Evolutionary conservation across 495 filamentous ascomycete genomes (phyloP), one percentile per base, ranked within the genome.

Genomic region (Cairneyella variabilis): DNA sequence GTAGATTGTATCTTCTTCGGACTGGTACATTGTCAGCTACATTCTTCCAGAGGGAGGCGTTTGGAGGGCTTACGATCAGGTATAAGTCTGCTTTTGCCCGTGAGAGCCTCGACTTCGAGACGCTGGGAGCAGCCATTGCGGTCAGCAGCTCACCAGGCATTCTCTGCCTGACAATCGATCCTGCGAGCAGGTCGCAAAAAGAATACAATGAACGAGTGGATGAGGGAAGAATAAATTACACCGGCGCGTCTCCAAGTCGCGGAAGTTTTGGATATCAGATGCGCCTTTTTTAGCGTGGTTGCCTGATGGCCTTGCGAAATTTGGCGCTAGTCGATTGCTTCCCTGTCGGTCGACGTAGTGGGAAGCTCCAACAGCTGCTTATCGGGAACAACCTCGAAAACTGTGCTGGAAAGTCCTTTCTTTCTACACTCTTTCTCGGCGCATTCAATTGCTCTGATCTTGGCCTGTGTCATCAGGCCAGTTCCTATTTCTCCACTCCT

Each of bases 1-100:
- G 73, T 97, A 97, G 26, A 96, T 79, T 30, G 86, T 83, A 69
- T 99, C 95, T 65, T 92, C 88, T 55, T 90, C 86, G 49, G 86
- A 83, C 85, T 65, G 52, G 27, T 28, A 16, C 30, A 8, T 32
- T 43, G 51, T 65, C 34, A 65, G 54, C 30, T 42, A 12, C 17
- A 20, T 44, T 23, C 32, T 2, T 17, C 27, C 21, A 39, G 14
- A 25, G 10, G n/a, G 23, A 45, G 46, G 36, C 26, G 40, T 20
- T 48, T 49, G 34, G 16, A 16, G 11, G 77, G 47, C 88, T 72
- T 67, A 91, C 88, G 54, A 95, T 89, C 51, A 95, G 72, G 61
- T 87, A 85, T 48, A 95, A 72, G 65, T 91, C 85, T 64, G 71
- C 71, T 56, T 71, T 69, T 45, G 59, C 70, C 47, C 59, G 63